Percentiles rank a stretch among this genome's conserved stretches.
Evolutionary conservation across 163 green algal species (phyloP).

Genomic region (Prototheca cutis): DNA sequence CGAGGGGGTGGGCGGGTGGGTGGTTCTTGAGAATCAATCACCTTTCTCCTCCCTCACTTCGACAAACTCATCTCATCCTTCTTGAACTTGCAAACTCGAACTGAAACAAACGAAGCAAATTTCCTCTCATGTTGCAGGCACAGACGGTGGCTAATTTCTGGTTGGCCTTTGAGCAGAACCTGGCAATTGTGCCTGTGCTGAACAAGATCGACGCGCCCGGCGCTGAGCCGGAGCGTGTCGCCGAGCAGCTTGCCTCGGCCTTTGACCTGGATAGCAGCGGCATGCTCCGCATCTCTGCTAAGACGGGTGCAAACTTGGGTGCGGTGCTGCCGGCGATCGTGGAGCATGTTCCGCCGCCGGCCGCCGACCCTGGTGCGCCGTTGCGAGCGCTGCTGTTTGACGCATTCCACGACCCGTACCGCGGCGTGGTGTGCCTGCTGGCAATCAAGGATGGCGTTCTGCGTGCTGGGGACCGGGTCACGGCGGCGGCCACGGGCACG

Average conservation of each 20-base stretch:
- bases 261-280: slow-evolving; percentile 36
- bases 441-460: slow-evolving; percentile 66
- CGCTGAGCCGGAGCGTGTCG: slow-evolving; percentile 56
- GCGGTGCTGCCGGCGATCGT: slow-evolving; percentile 64
- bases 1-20: not conserved
- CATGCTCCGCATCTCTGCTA: slow-evolving; percentile 51
- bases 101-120: too few relatives aligned
- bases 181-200: slow-evolving; percentile 79
- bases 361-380: slow-evolving; percentile 24
- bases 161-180: slow-evolving; percentile 72
- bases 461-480: slow-evolving; percentile 49
- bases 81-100: too few relatives aligned
- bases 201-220: slow-evolving; percentile 87
- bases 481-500: slow-evolving; percentile 28
- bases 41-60: not conserved
- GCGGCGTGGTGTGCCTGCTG: slow-evolving; percentile 71
- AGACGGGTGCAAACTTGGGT: slow-evolving; percentile 61
- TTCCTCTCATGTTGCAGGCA: too few relatives aligned
- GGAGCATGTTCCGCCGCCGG: slow-evolving; percentile 48
- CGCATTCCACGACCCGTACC: slow-evolving; percentile 72
- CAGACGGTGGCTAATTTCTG: slow-evolving; percentile 89
- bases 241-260: slow-evolving; percentile 51
- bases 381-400: slow-evolving; percentile 80
- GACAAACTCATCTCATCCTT: not conserved
- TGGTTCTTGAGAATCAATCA: not conserved